Evolutionary conservation across 192 early-diverging fungal genomes (phyloP).

Genomic region (Ambispora gerdemannii): DNA sequence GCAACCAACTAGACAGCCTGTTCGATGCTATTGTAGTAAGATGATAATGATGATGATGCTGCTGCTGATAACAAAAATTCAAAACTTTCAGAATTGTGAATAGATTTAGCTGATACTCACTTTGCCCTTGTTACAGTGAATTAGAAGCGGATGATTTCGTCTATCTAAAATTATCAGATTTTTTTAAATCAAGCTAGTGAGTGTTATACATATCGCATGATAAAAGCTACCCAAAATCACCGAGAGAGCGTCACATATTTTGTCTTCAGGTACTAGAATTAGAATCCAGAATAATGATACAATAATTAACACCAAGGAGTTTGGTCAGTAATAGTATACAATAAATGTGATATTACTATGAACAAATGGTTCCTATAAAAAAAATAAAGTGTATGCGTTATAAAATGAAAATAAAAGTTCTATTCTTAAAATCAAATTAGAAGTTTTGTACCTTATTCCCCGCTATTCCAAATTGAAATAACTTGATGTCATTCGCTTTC

Average conservation of each 20-base stretch:
- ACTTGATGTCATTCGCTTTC: constrained; percentile 68
- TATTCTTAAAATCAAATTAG: neutral
- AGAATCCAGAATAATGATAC: no score
- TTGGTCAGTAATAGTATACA: neutral
- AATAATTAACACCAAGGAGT: neutral
- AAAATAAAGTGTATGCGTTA: neutral
- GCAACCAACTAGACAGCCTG: constrained; percentile 93
- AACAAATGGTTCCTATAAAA: constrained; percentile 59
- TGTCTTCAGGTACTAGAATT: constrained; percentile 55
- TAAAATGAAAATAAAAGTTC: neutral
- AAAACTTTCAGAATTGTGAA: neutral
- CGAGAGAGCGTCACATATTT: constrained; percentile 55
- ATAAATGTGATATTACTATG: constrained; percentile 47
- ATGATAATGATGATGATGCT: constrained; percentile 13
- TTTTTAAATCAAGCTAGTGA: constrained; percentile 35
- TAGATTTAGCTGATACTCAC: constrained; percentile 33
- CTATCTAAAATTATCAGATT: constrained; percentile 47
- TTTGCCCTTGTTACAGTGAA: constrained; percentile 98
- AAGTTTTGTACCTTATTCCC: constrained; percentile 79
- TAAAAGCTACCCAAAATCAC: constrained; percentile 48
- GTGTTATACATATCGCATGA: constrained; percentile 41
- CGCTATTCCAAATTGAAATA: constrained; percentile 85
- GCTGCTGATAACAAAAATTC: neutral
- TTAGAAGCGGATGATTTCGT: constrained; percentile 79
- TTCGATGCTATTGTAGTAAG: constrained; percentile 66